Percentiles rank a stretch among this genome's conserved stretches.
These are phyloP conservation scores for Petunia axillaris DNA, from an alignment of 257 asterid genomes.

Conservation along the genomic window DNA sequence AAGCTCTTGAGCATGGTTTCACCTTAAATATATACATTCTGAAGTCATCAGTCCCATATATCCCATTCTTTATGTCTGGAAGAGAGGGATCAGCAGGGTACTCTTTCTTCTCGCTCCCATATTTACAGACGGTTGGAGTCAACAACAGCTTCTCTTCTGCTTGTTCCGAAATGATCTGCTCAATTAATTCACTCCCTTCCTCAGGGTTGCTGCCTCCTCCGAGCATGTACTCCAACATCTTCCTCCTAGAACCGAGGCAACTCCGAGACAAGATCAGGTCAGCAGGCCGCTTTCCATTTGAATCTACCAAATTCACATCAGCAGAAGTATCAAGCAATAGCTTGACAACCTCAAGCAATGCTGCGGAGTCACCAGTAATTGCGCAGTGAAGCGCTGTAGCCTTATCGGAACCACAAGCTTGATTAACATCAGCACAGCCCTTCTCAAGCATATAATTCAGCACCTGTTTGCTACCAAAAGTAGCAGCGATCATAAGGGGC, in stretches of 20 bases:
- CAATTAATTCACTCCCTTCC: conserved; percentile 16
- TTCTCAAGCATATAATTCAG: conserved; percentile 41
- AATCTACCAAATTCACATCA: conserved; percentile 38
- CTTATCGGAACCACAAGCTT: conserved; percentile 44
- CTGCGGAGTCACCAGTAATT: conserved; percentile 38
- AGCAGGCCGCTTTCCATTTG: conserved; percentile 41
- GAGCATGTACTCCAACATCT: conserved; percentile 32
- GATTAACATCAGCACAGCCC: conserved; percentile 40
- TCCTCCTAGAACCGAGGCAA: conserved; percentile 34
- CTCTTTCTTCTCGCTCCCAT: conserved; percentile 43
- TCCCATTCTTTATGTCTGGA: conserved; percentile 49
- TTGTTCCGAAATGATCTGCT: conserved; percentile 28
- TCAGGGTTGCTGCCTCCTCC: conserved; percentile 19
- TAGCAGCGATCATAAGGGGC: conserved; percentile 49
- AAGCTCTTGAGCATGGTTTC: conserved; percentile 53
- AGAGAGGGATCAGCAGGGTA: conserved; percentile 54
- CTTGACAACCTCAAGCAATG: conserved; percentile 37
- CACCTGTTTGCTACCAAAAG: conserved; percentile 45
- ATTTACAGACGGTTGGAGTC: conserved; percentile 26
- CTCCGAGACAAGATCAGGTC: conserved; percentile 32
- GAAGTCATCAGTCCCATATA: conserved; percentile 50
- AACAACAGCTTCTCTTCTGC: conserved; percentile 24
- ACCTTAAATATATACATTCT: conserved; percentile 50
- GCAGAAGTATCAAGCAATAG: conserved; percentile 48
- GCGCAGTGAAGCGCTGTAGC: conserved; percentile 54